These are phyloP conservation scores for Onygena corvina DNA, from an alignment of 2,329 filamentous ascomycete species.

Conservation along the genomic window DNA sequence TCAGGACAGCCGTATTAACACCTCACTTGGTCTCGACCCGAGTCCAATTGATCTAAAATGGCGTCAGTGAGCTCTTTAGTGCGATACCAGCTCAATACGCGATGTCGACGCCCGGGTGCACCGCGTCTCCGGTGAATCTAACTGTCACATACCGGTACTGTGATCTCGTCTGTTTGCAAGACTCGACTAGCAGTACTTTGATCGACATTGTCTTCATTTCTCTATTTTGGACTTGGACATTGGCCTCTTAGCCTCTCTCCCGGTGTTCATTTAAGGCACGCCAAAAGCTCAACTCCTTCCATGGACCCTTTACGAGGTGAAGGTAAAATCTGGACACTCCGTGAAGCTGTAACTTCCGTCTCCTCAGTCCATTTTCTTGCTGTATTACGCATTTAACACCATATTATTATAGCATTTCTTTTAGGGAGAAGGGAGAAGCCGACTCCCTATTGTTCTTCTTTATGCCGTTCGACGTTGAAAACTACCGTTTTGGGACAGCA, in stretches of 20 bases:
- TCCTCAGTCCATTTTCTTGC: not conserved
- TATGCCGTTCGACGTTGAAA: constrained; percentile 1
- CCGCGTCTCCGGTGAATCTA: not conserved
- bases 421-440: not conserved
- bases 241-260: too few species aligned
- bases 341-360: too few species aligned
- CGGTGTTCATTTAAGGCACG: too few species aligned
- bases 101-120: not conserved
- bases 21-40: not conserved
- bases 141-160: not conserved
- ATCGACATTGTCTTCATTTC: not conserved
- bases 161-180: not conserved
- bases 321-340: too few species aligned
- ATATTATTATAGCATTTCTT: too few species aligned
- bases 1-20: not conserved
- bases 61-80: not conserved
- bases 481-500: constrained; percentile 2
- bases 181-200: not conserved
- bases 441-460: not conserved
- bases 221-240: too few species aligned
- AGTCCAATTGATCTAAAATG: not conserved
- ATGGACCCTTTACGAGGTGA: too few species aligned
- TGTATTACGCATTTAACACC: too few species aligned
- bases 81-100: not conserved
- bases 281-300: too few species aligned